Conservation (phyloP, 1,284 basidiomycete genomes). For the Ganoderma meredithae region DNA sequence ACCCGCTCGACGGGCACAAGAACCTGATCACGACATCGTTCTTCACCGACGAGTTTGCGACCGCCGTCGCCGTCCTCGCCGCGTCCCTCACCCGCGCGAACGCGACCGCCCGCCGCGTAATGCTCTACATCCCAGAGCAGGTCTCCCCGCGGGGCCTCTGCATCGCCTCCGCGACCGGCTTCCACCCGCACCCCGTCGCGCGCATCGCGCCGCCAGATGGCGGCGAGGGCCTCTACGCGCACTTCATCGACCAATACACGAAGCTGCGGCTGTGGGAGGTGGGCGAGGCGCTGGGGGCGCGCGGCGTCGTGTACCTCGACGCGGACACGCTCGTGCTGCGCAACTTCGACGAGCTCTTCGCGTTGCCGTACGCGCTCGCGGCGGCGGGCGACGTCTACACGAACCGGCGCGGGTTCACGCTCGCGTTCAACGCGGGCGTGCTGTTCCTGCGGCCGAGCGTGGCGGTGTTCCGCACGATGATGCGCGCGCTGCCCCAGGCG, state of each 20-base stretch:
- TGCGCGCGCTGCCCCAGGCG: constrained; percentile 41
- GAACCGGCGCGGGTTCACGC: constrained; percentile 44
- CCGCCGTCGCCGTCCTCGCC: constrained; percentile 52
- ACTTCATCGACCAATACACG: constrained; percentile 53
- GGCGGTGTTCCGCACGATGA: constrained; percentile 44
- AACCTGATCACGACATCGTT: constrained; percentile 52
- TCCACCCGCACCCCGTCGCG: constrained; percentile 46
- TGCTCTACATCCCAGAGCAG: constrained; percentile 49
- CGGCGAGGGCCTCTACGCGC: constrained; percentile 43
- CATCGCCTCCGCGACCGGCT: constrained; percentile 48
- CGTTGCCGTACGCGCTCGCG: constrained; percentile 50
- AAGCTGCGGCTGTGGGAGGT: constrained; percentile 54
- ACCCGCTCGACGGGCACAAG: constrained; percentile 22
- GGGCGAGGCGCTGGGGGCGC: constrained; percentile 42
- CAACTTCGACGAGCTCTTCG: constrained; percentile 56
- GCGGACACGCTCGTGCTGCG: constrained; percentile 51
- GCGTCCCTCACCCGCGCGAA: constrained; percentile 48
- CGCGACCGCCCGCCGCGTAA: constrained; percentile 43
- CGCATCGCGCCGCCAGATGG: constrained; percentile 48
- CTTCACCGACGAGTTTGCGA: constrained; percentile 51
- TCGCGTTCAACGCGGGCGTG: constrained; percentile 53
- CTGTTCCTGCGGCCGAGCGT: constrained; percentile 47
- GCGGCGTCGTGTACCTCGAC: constrained; percentile 50
- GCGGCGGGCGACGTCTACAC: constrained; percentile 52
- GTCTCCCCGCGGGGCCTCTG: constrained; percentile 50